Evolutionary conservation across 495 filamentous ascomycete genomes (phyloP).

Genomic region (Aspergillus cristatus): DNA sequence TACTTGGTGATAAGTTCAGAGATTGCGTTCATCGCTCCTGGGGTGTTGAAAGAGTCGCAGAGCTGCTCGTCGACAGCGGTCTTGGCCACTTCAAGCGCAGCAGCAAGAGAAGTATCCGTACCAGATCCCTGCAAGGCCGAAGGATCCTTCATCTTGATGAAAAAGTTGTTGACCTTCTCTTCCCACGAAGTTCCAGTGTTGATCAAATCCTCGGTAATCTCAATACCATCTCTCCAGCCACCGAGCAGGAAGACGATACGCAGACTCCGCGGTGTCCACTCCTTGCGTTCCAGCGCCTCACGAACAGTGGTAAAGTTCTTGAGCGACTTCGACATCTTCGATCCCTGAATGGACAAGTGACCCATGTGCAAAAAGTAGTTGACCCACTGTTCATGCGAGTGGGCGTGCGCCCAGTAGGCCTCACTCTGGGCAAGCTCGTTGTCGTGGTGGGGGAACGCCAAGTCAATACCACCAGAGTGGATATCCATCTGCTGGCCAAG

Average conservation of each 20-base stretch:
- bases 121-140: constrained; percentile 28
- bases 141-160: constrained; percentile 57
- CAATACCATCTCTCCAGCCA: constrained; percentile 82
- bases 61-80: constrained; percentile 56
- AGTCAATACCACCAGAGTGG: constrained; percentile 87
- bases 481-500: constrained; percentile 81
- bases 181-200: constrained; percentile 72
- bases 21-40: constrained; percentile 63
- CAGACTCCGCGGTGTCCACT: constrained; percentile 72
- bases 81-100: constrained; percentile 54
- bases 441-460: constrained; percentile 93
- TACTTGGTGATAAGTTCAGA: constrained; percentile 63
- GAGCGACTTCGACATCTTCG: constrained; percentile 90
- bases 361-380: constrained; percentile 98
- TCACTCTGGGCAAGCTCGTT: constrained; percentile 94
- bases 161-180: constrained; percentile 79
- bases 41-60: constrained; percentile 85
- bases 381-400: constrained; percentile 63
- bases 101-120: constrained; percentile 22
- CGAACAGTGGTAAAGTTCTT: constrained; percentile 98
- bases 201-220: constrained; percentile 77
- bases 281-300: constrained; percentile 63
- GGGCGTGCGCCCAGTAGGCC: constrained; percentile 57
- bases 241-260: constrained; percentile 83
- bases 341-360: constrained; percentile 79